Conservation (phyloP, 208 protist species). For the Entamoeba histolytica region DNA sequence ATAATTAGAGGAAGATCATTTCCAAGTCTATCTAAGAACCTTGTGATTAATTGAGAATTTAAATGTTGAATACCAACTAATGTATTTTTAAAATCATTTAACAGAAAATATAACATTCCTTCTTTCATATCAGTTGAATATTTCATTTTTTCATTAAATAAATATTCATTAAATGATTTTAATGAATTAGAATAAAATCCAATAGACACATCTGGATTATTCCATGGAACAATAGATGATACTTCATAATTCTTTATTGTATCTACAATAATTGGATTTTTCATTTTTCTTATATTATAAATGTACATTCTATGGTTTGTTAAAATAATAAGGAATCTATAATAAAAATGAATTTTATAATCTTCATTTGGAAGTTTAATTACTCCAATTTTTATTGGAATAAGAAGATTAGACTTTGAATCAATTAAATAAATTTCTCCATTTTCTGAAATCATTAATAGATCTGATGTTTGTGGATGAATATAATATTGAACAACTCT, state of each 20-base stretch:
- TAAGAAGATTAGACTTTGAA: background rate
- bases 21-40: background rate
- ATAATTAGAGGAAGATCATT: background rate
- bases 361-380: background rate
- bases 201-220: background rate
- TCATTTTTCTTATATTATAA: background rate
- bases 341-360: background rate
- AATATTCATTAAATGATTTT: background rate
- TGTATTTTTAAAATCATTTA: background rate
- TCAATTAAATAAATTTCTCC: background rate
- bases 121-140: background rate
- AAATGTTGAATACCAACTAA: background rate
- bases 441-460: background rate
- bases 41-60: background rate
- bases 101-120: background rate
- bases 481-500: background rate
- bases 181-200: background rate
- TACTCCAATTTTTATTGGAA: background rate
- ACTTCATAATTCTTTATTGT: background rate
- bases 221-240: background rate
- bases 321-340: background rate
- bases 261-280: background rate
- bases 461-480: background rate
- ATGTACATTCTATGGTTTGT: background rate
- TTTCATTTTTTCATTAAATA: background rate